A percentile compares a stretch with the other conserved stretches of the same genome.
These are phyloP conservation scores for Fusarium pseudograminearum DNA, from an alignment of 2,329 filamentous ascomycete species.

Conservation along the genomic window DNA sequence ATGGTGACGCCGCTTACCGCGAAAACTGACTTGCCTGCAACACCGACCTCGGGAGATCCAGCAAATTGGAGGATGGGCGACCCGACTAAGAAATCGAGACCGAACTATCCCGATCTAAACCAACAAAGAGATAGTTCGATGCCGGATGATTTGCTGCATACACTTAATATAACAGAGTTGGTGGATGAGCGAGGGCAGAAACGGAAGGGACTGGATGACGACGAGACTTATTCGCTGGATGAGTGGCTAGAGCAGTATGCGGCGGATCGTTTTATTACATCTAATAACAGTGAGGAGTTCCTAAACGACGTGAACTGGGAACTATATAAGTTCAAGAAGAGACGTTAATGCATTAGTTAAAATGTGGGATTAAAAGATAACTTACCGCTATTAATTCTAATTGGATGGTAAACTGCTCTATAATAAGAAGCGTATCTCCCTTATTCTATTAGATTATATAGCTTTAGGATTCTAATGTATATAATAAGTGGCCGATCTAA, in stretches of 20 bases:
- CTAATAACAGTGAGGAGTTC: not conserved
- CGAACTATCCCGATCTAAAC: not conserved
- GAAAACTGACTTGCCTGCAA: conserved; percentile 18
- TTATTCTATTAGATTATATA: no score
- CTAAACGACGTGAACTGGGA: conserved; percentile 25
- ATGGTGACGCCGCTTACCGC: conserved; percentile 9
- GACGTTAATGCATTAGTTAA: no score
- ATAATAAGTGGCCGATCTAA: no score
- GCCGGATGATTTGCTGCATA: not conserved
- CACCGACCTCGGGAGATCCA: conserved; percentile 6
- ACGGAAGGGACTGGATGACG: conserved; percentile 11
- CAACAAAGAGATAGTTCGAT: not conserved
- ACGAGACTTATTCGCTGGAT: not conserved
- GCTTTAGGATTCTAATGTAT: no score
- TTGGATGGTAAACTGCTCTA: no score
- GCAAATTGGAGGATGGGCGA: conserved; percentile 8
- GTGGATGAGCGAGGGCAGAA: conserved; percentile 1
- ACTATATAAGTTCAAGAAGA: conserved; percentile 12
- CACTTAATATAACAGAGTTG: not conserved
- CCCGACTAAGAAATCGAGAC: conserved; percentile 19
- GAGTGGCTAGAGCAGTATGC: no score
- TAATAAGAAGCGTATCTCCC: no score
- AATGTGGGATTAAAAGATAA: no score
- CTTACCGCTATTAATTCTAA: no score
- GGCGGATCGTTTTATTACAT: no score